A percentile compares a stretch with the other conserved stretches of the same genome.
These are phyloP conservation scores for Penicillium alfredii DNA, from an alignment of 495 filamentous ascomycete genomes.

Conservation along the genomic window DNA sequence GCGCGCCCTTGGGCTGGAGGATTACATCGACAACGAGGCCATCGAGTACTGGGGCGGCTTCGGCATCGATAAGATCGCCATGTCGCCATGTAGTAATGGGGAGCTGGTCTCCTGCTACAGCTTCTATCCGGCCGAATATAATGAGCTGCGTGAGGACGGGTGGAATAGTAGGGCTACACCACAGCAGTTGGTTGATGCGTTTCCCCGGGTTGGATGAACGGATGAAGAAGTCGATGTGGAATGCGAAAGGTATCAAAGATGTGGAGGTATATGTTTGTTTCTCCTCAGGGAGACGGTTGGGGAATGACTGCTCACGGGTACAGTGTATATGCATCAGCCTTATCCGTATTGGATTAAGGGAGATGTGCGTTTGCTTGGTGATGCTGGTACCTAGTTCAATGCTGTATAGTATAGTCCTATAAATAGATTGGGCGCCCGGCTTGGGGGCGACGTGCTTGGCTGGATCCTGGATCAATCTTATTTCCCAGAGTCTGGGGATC, in stretches of 20 bases:
- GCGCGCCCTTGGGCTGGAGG: conserved; percentile 16
- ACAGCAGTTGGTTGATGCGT: conserved; percentile 22
- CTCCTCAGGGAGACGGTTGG: background rate
- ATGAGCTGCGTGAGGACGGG: conserved; percentile 23
- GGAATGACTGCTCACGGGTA: background rate
- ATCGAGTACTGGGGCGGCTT: conserved; percentile 33
- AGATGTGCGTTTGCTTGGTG: conserved; percentile 23
- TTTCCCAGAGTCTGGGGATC: too few relatives aligned
- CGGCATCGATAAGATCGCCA: conserved; percentile 30
- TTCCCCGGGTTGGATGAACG: conserved; percentile 21
- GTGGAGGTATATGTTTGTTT: conserved; percentile 19
- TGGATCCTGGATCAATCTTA: too few relatives aligned
- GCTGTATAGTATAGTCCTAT: too few relatives aligned
- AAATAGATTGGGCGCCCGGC: too few relatives aligned
- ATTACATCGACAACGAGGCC: conserved; percentile 23
- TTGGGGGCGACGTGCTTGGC: too few relatives aligned
- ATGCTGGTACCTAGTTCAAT: conserved; percentile 16
- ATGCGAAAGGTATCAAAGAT: conserved; percentile 28
- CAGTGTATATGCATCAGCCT: conserved; percentile 23
- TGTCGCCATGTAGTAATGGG: conserved; percentile 27
- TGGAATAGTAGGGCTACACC: conserved; percentile 23
- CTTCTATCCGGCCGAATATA: conserved; percentile 18
- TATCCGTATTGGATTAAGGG: conserved; percentile 26
- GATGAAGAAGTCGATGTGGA: conserved; percentile 21
- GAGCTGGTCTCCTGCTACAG: conserved; percentile 26